phyloP scores from a whole-genome alignment of 1,139 yeast species.

The Yamadazyma atlantica region DNA sequence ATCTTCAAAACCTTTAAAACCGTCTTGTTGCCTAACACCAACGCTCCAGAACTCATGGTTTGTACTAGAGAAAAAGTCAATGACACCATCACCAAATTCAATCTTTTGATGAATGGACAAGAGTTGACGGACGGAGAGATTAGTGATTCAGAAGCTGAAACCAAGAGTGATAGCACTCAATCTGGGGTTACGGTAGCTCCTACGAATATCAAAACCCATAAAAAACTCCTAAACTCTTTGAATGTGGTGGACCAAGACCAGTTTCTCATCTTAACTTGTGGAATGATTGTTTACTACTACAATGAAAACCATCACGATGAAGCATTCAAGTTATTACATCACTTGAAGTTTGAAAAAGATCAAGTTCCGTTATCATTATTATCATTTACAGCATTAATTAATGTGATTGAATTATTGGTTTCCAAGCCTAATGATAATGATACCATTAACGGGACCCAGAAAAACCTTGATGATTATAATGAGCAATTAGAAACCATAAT shows the following conservation, averaged over 20 bases:
- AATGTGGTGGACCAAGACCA: slow-evolving; percentile 38
- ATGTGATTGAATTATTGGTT: slow-evolving; percentile 24
- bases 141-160: slow-evolving; percentile 13
- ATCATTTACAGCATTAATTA: slow-evolving; percentile 35
- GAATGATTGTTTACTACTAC: slow-evolving; percentile 27
- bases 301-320: slow-evolving; percentile 19
- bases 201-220: slow-evolving; percentile 2
- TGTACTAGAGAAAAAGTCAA: slow-evolving; percentile 21
- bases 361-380: slow-evolving; percentile 24
- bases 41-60: slow-evolving; percentile 22
- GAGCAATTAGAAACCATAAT: slow-evolving; percentile 29
- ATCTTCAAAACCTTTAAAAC: slow-evolving; percentile 31
- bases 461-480: slow-evolving; percentile 15
- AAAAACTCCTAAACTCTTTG: slow-evolving; percentile 27
- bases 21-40: slow-evolving; percentile 26
- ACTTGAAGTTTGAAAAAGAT: slow-evolving; percentile 20
- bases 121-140: slow-evolving; percentile 33
- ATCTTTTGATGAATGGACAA: slow-evolving; percentile 22
- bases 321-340: slow-evolving; percentile 24
- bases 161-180: slow-evolving; percentile 16
- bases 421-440: slow-evolving; percentile 15
- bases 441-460: slow-evolving; percentile 5
- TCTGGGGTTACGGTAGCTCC: slow-evolving; percentile 9
- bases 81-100: slow-evolving; percentile 21
- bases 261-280: slow-evolving; percentile 29